Evolutionary conservation across 768 basidiomycete genomes (phyloP).

Genomic region (Ramaria rubella): DNA sequence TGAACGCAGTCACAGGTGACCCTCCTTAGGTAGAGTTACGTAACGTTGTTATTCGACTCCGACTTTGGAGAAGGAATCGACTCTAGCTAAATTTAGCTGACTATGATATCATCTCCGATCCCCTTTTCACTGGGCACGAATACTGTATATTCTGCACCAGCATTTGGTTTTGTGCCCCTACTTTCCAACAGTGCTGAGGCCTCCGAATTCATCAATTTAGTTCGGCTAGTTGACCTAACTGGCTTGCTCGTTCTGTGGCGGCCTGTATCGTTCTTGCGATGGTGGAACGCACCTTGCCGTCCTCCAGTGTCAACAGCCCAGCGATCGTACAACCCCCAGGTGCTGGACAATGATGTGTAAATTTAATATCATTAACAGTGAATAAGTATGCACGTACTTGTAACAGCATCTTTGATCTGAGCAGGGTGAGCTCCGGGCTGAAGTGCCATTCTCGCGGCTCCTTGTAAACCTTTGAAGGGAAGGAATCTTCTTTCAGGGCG

Average conservation of each 20-base stretch:
- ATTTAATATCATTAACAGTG: neutral
- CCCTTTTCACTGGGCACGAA: too few relatives aligned
- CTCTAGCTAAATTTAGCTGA: neutral
- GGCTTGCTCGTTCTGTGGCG: slow-evolving; percentile 83
- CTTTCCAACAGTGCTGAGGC: too few relatives aligned
- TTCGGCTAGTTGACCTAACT: slow-evolving; percentile 69
- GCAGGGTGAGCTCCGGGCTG: slow-evolving; percentile 89
- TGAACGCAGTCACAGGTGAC: too few relatives aligned
- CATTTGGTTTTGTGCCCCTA: too few relatives aligned
- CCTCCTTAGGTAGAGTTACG: too few relatives aligned
- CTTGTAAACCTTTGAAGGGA: slow-evolving; percentile 69
- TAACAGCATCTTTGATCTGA: slow-evolving; percentile 94
- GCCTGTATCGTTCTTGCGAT: slow-evolving; percentile 93
- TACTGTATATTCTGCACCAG: too few relatives aligned
- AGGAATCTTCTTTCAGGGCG: neutral
- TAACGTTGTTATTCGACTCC: too few relatives aligned
- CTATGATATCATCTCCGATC: too few relatives aligned
- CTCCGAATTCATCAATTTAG: too few relatives aligned
- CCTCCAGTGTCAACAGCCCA: slow-evolving; percentile 90
- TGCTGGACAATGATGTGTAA: slow-evolving; percentile 41
- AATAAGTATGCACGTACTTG: slow-evolving; percentile 52
- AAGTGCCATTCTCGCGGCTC: slow-evolving; percentile 92
- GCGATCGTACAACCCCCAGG: slow-evolving; percentile 99
- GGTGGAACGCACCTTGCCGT: slow-evolving; percentile 86
- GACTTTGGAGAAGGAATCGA: neutral